Base-by-base conservation (phyloP, 1,284 basidiomycete genomes). In the Cutaneotrichosporon daszewskae region DNA sequence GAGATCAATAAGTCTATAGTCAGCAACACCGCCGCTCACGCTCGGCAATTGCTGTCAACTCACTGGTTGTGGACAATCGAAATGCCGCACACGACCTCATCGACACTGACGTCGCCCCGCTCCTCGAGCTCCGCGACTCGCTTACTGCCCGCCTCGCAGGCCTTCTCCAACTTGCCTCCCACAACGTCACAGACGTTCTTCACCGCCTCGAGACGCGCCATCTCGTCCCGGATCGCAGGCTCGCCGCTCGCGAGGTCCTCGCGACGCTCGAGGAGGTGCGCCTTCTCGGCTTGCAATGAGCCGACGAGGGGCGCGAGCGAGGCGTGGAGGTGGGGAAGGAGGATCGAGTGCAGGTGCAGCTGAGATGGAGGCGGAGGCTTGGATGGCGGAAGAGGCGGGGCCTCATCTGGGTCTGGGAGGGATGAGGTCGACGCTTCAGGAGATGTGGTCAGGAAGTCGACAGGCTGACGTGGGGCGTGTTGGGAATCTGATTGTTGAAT, bases 31-130 rank as follows among this genome's bases (percentile, higher is more conserved):
- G 8, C 14, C n/a, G n/a, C n/a, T n/a, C n/a, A n/a, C n/a, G n/a
- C n/a, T n/a, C n/a, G n/a, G n/a, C n/a, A n/a, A n/a, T n/a, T n/a
- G n/a, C n/a, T n/a, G n/a, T n/a, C 14, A 40, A 78, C 85, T 68
- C 61, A 94, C 92, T 96, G 91, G 71, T 94, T 92, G 64, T 94
- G 83, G 28, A 96, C 90, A 44, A 96, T 94, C 23, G 81, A 86
- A n/a, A 87, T 91, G 29, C 87, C 83, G 66, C 92, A 96, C 10
- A 96, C 82, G 43, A 96, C 77, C 72, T 96, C 92, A 71, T 96
- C 91, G 8, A 95, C 88, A 27, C 64, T 57, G 18, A 68, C 60
- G 34, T 73, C 67, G 12, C 66, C 65, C 62, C 83, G 84, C 41
- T 77, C 74, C 50, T 79, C 78, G 50, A 91, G 71, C 55, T 85